Evolutionary conservation across 768 basidiomycete species (phyloP).

Genomic region (Myochromella boudieri): DNA sequence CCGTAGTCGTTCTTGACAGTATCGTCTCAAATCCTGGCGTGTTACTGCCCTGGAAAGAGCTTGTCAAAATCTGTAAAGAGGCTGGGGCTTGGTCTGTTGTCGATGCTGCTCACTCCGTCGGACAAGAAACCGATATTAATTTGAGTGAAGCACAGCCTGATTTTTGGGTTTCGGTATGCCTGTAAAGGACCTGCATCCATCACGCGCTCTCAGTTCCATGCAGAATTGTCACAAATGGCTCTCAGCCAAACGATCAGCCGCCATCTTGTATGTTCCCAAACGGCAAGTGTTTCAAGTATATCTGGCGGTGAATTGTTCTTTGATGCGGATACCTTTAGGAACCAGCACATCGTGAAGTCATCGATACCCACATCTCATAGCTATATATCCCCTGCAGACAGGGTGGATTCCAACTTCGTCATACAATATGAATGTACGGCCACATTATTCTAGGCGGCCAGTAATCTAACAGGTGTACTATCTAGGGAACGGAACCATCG

Average conservation of each 20-base stretch:
- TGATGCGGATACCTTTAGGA: conserved; percentile 35
- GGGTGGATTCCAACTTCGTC: conserved; percentile 36
- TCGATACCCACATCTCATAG: conserved; percentile 55
- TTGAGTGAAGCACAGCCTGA: conserved; percentile 60
- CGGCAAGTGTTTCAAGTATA: conserved; percentile 27
- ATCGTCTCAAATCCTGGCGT: conserved; percentile 68
- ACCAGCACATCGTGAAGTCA: conserved; percentile 61
- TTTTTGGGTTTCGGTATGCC: conserved; percentile 73
- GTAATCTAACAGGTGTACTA: not conserved
- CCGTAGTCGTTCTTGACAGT: conserved; percentile 69
- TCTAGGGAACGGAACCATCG: conserved; percentile 58
- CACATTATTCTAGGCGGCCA: not conserved
- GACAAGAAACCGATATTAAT: conserved; percentile 69
- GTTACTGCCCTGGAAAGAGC: conserved; percentile 73
- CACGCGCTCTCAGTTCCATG: not conserved
- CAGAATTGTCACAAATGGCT: conserved; percentile 91
- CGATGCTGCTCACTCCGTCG: conserved; percentile 82
- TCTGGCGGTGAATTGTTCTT: not conserved
- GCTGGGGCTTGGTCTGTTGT: conserved; percentile 67
- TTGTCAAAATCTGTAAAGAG: conserved; percentile 63
- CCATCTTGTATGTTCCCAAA: conserved; percentile 73
- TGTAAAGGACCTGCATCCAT: conserved; percentile 6
- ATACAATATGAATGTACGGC: conserved; percentile 39
- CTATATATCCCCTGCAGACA: conserved; percentile 46
- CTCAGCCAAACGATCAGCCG: conserved; percentile 63